Base-by-base conservation (phyloP, 2,329 filamentous ascomycete species). In the Botrytis pseudocinerea region DNA sequence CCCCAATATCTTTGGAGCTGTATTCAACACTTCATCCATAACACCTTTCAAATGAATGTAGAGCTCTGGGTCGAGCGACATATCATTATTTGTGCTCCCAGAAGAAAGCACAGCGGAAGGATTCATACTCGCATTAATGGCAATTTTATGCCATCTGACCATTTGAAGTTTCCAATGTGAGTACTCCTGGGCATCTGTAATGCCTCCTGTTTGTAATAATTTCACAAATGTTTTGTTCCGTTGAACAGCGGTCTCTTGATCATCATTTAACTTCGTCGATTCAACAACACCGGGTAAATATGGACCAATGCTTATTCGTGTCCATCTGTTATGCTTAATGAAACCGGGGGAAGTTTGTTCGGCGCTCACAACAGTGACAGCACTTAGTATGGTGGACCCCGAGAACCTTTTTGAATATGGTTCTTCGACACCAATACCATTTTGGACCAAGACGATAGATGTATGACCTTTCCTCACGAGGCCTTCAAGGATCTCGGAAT, bases 61-160 rank as follows among this genome's bases (percentile, higher is more conserved):
- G 57, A 93, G 82, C 78, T 93, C 90, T 0, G 87, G 81, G 77
- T 93, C 91, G 20, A 83, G 82, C 8, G 89, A 85, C 89, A 93
- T 92, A 75, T 87, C 87, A 63, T 89, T 86, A 79, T 93, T 93
- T 70, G 88, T 87, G 2, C 86, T 83, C 1, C 90, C 90, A 20
- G 90, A 89, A 1, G 87, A 88, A 0, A 93, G 85, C 12, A 93
- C 90, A 2, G 91, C 89, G 0, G 89, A 90, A 0, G 91, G 91
- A 82, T 93, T 93, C 86, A 93, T 92, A 69, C 90, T 88, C 0
- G 91, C 90, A 81, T 93, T 93, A 84, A 93, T 93, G 78, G 90
- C 91, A 75, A 93, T 88, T 81, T 93, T 93, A 81, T 93, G 91
- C 91, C 91, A 93, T 38, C 91, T 85, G 28, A 93, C 87, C 60